These are phyloP conservation scores for Neurospora sp. DNA, from an alignment of 495 filamentous ascomycete genomes.

Conservation along the genomic window DNA sequence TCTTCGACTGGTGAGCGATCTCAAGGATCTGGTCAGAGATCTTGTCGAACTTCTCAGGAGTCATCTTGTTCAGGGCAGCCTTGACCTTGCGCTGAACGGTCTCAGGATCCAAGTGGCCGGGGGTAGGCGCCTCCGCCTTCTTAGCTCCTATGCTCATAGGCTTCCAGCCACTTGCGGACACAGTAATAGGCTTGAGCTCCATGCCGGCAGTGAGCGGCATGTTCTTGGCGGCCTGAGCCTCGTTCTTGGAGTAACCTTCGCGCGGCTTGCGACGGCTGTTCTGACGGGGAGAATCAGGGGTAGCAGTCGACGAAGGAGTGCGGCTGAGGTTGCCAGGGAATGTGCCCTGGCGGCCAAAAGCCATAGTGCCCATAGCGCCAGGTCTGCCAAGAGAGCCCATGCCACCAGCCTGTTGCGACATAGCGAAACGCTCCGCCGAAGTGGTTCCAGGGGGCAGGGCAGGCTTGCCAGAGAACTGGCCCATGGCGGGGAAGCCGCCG, in stretches of 20 bases:
- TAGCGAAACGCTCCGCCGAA: conserved; percentile 52
- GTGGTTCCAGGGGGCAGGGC: conserved; percentile 56
- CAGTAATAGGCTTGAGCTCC: conserved; percentile 68
- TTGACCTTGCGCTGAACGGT: conserved; percentile 99
- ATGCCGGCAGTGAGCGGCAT: conserved; percentile 81
- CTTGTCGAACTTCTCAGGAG: conserved; percentile 95
- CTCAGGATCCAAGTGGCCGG: conserved; percentile 67
- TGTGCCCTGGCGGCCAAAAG: conserved; percentile 42
- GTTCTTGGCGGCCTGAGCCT: conserved; percentile 57
- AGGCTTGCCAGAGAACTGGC: conserved; percentile 51
- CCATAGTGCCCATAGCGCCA: conserved; percentile 44
- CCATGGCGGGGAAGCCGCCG: conserved; percentile 50
- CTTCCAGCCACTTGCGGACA: conserved; percentile 76
- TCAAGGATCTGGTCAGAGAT: conserved; percentile 87
- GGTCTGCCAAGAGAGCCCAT: conserved; percentile 11
- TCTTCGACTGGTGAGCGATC: conserved; percentile 90
- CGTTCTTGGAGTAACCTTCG: conserved; percentile 41
- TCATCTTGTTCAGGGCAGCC: conserved; percentile 98
- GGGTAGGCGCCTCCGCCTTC: conserved; percentile 19
- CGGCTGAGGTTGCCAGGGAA: conserved; percentile 50
- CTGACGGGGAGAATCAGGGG: conserved; percentile 40
- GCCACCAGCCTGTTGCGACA: conserved; percentile 22
- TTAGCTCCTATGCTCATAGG: conserved; percentile 56
- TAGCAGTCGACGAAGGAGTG: conserved; percentile 37
- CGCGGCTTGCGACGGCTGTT: conserved; percentile 52